Base-by-base conservation (phyloP, 495 filamentous ascomycete genomes). In the Aspergillus wentii region DNA sequence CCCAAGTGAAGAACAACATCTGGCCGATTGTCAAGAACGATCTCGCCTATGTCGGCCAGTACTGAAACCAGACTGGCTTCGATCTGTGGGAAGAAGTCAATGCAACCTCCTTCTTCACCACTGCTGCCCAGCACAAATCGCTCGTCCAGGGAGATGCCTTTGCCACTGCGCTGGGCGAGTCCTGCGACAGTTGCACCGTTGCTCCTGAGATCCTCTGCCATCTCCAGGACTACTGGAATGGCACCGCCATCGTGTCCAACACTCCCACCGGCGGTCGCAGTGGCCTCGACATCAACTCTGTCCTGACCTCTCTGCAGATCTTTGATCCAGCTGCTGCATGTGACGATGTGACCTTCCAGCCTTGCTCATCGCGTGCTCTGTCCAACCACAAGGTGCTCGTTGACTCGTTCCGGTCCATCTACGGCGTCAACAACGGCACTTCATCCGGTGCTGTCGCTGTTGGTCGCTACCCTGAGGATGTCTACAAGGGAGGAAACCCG, bases 41-140 rank as follows among this genome's bases (percentile, higher is more conserved):
- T 42, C 48, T 80, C 15, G 60, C 70, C 27, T 86, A 86, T 46
- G 74, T 85, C n/a, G 71, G 76, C 2, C 76, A 87, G 51, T 83
- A 88, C 61, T 90, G 84, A 84, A 68, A 61, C 32, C 42, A 64
- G 26, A 64, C 46, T 9, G 59, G 56, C 14, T 69, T 55, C 33
- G 66, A 87, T 54, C 72, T 88, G 1, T 87, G 83, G 83, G 84
- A 88, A 46, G 84, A 87, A 51, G 74, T 83, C 0, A 40, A 63
- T 15, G 78, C 78, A n/a, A 64, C 70, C 3, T 77, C 74, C 21
- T 80, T 82, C 59, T 83, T 81, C 49, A 82, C 78, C 4, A 66
- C 70, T 5, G 72, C 75, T 29, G 72, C 71, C 6, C 74, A 79
- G 43, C 62, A 72, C 35, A 63, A 54, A 39, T 71, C 82, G 10